A percentile compares a stretch with the other conserved stretches of the same genome.
phyloP scores from a whole-genome alignment of 805 yeast genomes.

The Yamadazyma endophytica region DNA sequence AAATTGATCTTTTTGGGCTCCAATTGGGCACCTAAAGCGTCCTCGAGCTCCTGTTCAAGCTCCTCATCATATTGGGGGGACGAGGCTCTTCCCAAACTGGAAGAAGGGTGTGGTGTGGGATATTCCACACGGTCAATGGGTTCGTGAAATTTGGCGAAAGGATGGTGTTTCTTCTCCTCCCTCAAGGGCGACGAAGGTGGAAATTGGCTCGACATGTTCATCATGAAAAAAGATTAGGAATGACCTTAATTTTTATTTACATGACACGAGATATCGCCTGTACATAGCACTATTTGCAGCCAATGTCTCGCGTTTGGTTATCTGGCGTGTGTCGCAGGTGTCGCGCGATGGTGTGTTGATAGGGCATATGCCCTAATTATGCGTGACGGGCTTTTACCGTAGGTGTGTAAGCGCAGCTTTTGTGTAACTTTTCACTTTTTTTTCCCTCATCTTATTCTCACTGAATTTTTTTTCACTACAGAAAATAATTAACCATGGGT shows the following conservation, averaged over 20 bases:
- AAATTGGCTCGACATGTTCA: conserved; percentile 27
- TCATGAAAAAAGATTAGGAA: no score
- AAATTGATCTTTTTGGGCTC: conserved; percentile 11
- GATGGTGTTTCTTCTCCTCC: conserved; percentile 18
- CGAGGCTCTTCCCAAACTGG: conserved; percentile 37
- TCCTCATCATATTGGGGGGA: conserved; percentile 22
- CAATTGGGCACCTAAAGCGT: neutral
- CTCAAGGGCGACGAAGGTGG: conserved; percentile 53
- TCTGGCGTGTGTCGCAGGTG: neutral
- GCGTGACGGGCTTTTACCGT: neutral
- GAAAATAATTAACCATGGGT: conserved; percentile 56
- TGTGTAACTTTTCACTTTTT: conserved; percentile 3
- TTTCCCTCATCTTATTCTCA: conserved; percentile 1
- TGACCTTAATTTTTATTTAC: no score
- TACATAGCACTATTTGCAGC: conserved; percentile 5
- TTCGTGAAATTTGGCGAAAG: conserved; percentile 3
- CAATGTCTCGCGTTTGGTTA: neutral
- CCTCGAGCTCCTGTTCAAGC: neutral
- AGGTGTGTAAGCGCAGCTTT: no score
- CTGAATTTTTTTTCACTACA: conserved; percentile 4
- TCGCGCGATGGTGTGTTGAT: neutral
- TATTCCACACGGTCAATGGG: conserved; percentile 20
- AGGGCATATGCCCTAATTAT: conserved; percentile 1
- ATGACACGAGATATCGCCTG: no score
- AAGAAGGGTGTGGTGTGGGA: conserved; percentile 74